Conservation (phyloP, 2,329 filamentous ascomycete genomes). For the Microsporum ferrugineum region DNA sequence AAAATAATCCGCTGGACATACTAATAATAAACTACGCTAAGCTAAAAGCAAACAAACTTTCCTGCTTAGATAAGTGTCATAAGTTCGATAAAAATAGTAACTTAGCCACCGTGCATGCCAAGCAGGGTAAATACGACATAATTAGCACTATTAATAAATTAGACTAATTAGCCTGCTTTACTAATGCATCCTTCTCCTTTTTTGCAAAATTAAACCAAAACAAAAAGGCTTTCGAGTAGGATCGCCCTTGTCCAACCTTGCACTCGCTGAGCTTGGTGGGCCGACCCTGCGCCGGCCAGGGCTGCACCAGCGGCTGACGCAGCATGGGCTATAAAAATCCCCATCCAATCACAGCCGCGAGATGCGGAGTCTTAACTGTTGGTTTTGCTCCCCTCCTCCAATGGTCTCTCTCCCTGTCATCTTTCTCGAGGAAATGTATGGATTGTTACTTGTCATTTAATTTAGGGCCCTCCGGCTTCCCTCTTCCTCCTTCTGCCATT, state of each 20-base stretch:
- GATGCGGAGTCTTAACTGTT: not conserved
- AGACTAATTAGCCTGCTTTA: not conserved
- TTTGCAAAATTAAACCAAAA: not conserved
- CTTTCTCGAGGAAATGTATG: not conserved
- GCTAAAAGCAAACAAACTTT: not conserved
- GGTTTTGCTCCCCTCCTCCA: not conserved
- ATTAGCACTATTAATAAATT: conserved; percentile 1
- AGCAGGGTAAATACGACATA: not conserved
- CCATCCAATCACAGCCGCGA: not conserved
- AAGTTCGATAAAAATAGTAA: conserved; percentile 1
- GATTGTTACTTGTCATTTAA: not conserved
- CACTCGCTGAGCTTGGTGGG: not conserved
- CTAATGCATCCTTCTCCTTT: not conserved
- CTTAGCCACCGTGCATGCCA: not conserved
- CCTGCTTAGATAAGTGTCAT: not conserved
- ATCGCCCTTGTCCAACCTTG: not conserved
- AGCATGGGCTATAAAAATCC: not conserved
- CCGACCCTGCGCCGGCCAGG: not conserved
- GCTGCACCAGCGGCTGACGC: not conserved
- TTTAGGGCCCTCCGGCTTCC: not conserved
- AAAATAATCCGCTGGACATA: not conserved
- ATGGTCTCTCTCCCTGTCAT: not conserved
- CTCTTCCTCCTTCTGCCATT: not conserved
- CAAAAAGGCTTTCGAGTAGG: not conserved
- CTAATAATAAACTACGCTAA: conserved; percentile 2